Conservation (phyloP, 148 eudicot genomes). For the Vaccinium vitisidaea region DNA sequence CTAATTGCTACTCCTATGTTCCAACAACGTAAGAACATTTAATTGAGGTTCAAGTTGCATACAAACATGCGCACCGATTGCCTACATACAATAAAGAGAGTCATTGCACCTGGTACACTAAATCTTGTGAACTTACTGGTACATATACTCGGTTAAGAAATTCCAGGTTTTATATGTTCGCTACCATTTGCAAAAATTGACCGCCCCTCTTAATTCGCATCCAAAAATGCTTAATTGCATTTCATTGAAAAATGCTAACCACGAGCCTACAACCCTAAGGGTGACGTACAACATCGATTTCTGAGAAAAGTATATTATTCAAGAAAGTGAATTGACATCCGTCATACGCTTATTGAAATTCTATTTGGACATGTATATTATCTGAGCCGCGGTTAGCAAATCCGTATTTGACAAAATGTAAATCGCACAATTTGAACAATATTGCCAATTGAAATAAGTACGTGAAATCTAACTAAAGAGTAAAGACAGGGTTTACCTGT, state of each 20-base stretch:
- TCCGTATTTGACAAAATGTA: too few species aligned
- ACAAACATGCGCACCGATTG: not conserved
- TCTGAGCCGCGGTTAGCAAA: too few species aligned
- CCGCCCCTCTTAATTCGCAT: not conserved
- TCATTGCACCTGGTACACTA: not conserved
- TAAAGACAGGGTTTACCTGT: slow-evolving; percentile 38
- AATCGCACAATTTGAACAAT: not conserved
- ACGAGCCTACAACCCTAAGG: too few species aligned
- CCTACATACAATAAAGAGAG: not conserved
- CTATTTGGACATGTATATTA: too few species aligned
- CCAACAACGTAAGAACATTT: not conserved
- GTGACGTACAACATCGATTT: too few species aligned
- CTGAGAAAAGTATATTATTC: too few species aligned
- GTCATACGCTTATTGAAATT: too few species aligned
- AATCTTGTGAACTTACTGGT: not conserved
- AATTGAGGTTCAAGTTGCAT: not conserved
- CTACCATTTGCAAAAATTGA: not conserved
- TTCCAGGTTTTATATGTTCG: not conserved
- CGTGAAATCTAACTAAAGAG: not conserved
- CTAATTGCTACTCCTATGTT: not conserved
- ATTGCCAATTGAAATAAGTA: not conserved
- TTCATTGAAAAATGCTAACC: too few species aligned
- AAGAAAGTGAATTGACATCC: too few species aligned
- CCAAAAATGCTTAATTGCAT: not conserved
- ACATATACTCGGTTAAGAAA: not conserved